Evolutionary conservation across 1,284 basidiomycete genomes (phyloP).

Genomic region (Phenoliferia sp.): DNA sequence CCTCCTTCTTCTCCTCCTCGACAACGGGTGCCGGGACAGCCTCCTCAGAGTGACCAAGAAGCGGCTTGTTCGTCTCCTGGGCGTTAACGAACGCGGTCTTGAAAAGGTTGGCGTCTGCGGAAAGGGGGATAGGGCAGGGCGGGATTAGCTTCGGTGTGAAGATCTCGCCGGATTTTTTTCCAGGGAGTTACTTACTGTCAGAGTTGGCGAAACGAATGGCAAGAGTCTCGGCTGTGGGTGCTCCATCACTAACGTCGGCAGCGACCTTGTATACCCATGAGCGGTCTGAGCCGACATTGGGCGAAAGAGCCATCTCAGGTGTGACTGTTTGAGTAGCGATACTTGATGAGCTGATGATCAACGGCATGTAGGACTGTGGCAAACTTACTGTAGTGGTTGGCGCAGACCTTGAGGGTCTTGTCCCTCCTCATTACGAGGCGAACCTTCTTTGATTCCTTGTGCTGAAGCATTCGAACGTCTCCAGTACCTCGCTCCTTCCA

Average conservation of each 20-base stretch:
- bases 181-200: conserved; percentile 63
- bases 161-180: not conserved
- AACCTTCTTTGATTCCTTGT: conserved; percentile 86
- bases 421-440: conserved; percentile 98
- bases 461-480: conserved; percentile 79
- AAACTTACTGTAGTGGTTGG: conserved; percentile 85
- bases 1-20: conserved; percentile 12
- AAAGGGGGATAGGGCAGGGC: not conserved
- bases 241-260: conserved; percentile 88
- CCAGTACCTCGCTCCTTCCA: conserved; percentile 98
- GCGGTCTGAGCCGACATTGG: conserved; percentile 97
- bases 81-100: conserved; percentile 81
- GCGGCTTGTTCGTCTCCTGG: conserved; percentile 61
- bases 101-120: conserved; percentile 70
- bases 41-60: conserved; percentile 41
- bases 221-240: conserved; percentile 85
- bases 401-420: conserved; percentile 99
- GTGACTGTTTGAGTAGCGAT: conserved; percentile 55
- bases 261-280: conserved; percentile 94
- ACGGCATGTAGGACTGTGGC: not conserved
- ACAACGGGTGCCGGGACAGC: conserved; percentile 21
- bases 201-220: conserved; percentile 97
- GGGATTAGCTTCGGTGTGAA: not conserved
- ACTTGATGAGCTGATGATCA: not conserved
- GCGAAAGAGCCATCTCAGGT: conserved; percentile 87